phyloP scores from a whole-genome alignment of 2,329 filamentous ascomycete genomes.

The Aspergillus ochraceus region DNA sequence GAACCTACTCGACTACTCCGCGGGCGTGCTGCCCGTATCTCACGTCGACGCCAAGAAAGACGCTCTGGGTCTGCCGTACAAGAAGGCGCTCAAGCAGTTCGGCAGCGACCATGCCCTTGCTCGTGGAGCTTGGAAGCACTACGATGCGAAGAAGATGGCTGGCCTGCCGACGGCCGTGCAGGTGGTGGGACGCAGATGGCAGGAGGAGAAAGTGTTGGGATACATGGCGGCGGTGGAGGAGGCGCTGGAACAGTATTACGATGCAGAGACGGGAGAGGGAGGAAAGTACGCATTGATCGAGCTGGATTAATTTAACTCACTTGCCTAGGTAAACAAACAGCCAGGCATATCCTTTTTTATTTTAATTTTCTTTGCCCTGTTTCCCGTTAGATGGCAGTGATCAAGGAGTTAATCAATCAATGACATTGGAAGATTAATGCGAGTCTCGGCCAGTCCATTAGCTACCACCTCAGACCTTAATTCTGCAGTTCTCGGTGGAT shows the following conservation, averaged over 20 bases:
- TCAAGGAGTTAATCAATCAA: too few species aligned
- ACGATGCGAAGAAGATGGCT: slow-evolving; percentile 79
- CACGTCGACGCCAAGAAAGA: slow-evolving; percentile 74
- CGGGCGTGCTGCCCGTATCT: slow-evolving; percentile 79
- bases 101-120: slow-evolving; percentile 73
- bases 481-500: too few species aligned
- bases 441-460: too few species aligned
- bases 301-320: slow-evolving; percentile 28
- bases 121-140: slow-evolving; percentile 79
- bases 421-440: too few species aligned
- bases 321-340: too few species aligned
- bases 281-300: slow-evolving; percentile 39
- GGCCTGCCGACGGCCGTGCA: slow-evolving; percentile 86
- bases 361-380: too few species aligned
- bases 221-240: slow-evolving; percentile 78
- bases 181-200: slow-evolving; percentile 73
- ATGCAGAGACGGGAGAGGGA: slow-evolving; percentile 32
- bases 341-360: too few species aligned
- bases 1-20: slow-evolving; percentile 87
- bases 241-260: slow-evolving; percentile 58
- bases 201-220: slow-evolving; percentile 84
- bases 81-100: slow-evolving; percentile 33
- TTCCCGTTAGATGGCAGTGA: too few species aligned
- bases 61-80: slow-evolving; percentile 58
- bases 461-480: too few species aligned